Evolutionary conservation across 257 asterid genomes (phyloP).

Genomic region (Galeopsis tetrahit): DNA sequence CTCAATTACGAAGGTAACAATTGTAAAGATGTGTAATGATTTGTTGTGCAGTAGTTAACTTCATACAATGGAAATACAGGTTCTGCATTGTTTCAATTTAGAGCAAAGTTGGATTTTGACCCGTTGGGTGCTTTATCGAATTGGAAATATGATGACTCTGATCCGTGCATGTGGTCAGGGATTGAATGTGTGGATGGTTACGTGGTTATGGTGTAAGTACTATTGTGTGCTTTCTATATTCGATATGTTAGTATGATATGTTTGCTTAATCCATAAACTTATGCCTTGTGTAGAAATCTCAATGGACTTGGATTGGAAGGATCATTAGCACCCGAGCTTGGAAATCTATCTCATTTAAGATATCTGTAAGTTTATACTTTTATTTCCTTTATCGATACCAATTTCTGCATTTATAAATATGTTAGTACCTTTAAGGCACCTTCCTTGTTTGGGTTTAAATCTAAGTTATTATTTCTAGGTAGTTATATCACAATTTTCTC

Average conservation of each 20-base stretch:
- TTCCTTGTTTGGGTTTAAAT: background rate
- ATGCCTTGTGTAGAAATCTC: conserved; percentile 62
- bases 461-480: background rate
- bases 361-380: conserved; percentile 64
- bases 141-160: conserved; percentile 69
- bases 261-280: conserved; percentile 23
- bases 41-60: conserved; percentile 17
- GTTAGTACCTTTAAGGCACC: background rate
- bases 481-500: background rate
- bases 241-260: background rate
- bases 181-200: conserved; percentile 65
- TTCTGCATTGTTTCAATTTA: conserved; percentile 63
- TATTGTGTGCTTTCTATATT: conserved; percentile 16
- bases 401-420: conserved; percentile 20
- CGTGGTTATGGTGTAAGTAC: conserved; percentile 82
- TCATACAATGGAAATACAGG: conserved; percentile 57
- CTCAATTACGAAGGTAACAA: conserved; percentile 84
- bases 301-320: conserved; percentile 71
- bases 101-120: conserved; percentile 63
- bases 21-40: background rate
- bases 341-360: conserved; percentile 66
- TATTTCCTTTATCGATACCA: background rate
- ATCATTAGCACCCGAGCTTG: conserved; percentile 75
- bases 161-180: conserved; percentile 89
- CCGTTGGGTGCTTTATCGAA: conserved; percentile 65